Conservation (phyloP, 352 stramenopile genomes). For the Phytophthora macrochlamydospora region DNA sequence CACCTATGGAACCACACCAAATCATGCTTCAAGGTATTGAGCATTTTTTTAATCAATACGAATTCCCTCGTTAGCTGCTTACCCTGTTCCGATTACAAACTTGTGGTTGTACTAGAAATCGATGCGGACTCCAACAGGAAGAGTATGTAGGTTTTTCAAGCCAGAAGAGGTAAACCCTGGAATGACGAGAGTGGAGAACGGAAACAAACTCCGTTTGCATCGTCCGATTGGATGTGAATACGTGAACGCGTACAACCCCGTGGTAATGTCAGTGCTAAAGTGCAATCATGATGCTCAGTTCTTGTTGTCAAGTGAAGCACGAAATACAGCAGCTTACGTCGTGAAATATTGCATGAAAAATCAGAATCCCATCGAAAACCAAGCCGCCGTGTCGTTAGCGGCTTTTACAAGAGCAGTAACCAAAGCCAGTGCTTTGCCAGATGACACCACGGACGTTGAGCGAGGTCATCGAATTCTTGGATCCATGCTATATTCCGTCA, state of each 20-base stretch:
- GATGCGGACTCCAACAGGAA: constrained; percentile 4
- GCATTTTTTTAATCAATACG: neutral
- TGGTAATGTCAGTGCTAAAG: constrained; percentile 10
- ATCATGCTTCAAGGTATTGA: constrained; percentile 19
- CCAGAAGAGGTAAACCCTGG: constrained; percentile 1
- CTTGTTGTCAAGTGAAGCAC: constrained; percentile 1
- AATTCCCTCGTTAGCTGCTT: neutral
- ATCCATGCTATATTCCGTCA: constrained; percentile 6
- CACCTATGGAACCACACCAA: constrained; percentile 23
- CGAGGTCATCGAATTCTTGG: neutral
- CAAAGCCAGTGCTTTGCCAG: neutral
- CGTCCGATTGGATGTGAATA: constrained; percentile 24
- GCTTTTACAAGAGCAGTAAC: neutral
- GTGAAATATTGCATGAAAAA: constrained; percentile 30
- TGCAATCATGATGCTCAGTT: constrained; percentile 34
- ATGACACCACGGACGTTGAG: neutral
- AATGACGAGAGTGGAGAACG: constrained; percentile 1
- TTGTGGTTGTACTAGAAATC: constrained; percentile 3
- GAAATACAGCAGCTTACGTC: constrained; percentile 21
- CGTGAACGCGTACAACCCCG: constrained; percentile 23
- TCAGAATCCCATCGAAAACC: constrained; percentile 20
- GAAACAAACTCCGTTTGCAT: constrained; percentile 1
- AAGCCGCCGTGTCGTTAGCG: neutral
- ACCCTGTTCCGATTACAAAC: neutral
- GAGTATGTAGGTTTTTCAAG: constrained; percentile 19